Conservation (phyloP, 768 basidiomycete species). For the Suillus spraguei region DNA sequence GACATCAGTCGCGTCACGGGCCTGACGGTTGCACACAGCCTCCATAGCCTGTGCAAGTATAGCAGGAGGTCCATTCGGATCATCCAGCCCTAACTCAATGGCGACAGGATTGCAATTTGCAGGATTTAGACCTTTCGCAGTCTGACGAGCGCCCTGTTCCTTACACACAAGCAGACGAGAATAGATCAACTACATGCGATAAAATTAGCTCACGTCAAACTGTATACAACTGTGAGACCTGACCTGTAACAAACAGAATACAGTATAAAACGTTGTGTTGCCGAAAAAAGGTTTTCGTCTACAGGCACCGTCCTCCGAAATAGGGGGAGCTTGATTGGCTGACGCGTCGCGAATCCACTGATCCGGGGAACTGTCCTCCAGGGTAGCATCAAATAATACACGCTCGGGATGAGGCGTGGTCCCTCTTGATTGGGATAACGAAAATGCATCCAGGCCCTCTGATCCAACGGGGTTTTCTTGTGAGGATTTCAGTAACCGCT, state of each 20-base stretch:
- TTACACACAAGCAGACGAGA: slow-evolving; percentile 86
- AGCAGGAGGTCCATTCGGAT: slow-evolving; percentile 73
- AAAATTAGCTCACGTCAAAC: slow-evolving; percentile 12
- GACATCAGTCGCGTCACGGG: slow-evolving; percentile 55
- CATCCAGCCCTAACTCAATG: slow-evolving; percentile 81
- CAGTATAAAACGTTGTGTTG: slow-evolving; percentile 91
- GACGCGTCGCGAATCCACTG: slow-evolving; percentile 61
- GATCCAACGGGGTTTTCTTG: slow-evolving; percentile 53
- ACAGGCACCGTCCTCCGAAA: slow-evolving; percentile 30
- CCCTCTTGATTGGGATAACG: slow-evolving; percentile 21
- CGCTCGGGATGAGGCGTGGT: slow-evolving; percentile 15
- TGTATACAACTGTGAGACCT: slow-evolving; percentile 12
- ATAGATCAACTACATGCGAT: slow-evolving; percentile 73
- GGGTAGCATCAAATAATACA: slow-evolving; percentile 12
- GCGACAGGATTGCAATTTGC: slow-evolving; percentile 81
- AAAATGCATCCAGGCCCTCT: slow-evolving; percentile 34
- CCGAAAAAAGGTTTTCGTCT: slow-evolving; percentile 75
- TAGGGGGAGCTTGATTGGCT: slow-evolving; percentile 25
- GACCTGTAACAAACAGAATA: slow-evolving; percentile 88
- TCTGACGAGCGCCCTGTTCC: slow-evolving; percentile 71
- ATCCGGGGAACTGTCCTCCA: slow-evolving; percentile 37
- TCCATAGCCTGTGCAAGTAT: slow-evolving; percentile 68
- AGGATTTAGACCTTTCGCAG: slow-evolving; percentile 64
- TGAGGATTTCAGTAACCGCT: slow-evolving; percentile 76
- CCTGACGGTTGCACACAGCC: slow-evolving; percentile 47